A percentile compares a stretch with the other conserved stretches of the same genome.
Conservation (phyloP, 805 yeast species). For the Wickerhamiella siamensis region DNA sequence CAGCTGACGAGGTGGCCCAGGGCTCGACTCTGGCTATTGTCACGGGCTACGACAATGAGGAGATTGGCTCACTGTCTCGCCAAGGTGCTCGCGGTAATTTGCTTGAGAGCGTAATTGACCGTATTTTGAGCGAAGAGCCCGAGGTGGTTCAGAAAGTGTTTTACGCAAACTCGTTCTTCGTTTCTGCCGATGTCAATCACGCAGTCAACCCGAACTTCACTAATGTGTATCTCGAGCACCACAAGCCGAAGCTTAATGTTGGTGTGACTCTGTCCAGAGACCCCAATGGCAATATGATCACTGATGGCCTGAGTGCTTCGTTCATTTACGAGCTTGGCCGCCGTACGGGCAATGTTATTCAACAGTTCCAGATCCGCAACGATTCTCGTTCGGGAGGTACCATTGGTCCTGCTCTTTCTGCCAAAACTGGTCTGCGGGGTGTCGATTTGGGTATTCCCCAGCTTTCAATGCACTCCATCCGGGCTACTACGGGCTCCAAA, state of each 20-base stretch:
- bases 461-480: slow-evolving; percentile 72
- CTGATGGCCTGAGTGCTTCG: slow-evolving; percentile 61
- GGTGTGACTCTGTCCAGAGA: slow-evolving; percentile 62
- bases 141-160: slow-evolving; percentile 28
- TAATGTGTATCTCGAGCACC: slow-evolving; percentile 54
- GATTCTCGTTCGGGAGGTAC: slow-evolving; percentile 81
- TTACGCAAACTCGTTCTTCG: slow-evolving; percentile 62
- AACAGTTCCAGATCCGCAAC: slow-evolving; percentile 74
- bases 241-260: slow-evolving; percentile 64
- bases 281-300: slow-evolving; percentile 72
- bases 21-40: slow-evolving; percentile 32
- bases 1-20: slow-evolving; percentile 26
- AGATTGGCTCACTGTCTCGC: slow-evolving; percentile 65
- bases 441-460: slow-evolving; percentile 75
- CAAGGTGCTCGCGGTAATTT: slow-evolving; percentile 75
- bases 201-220: slow-evolving; percentile 58
- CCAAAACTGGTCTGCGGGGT: slow-evolving; percentile 33
- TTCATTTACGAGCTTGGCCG: slow-evolving; percentile 57
- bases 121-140: slow-evolving; percentile 27
- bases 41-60: slow-evolving; percentile 68
- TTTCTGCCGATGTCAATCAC: slow-evolving; percentile 78
- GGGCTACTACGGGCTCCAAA: slow-evolving; percentile 66
- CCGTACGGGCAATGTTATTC: slow-evolving; percentile 48
- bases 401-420: slow-evolving; percentile 48
- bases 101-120: slow-evolving; percentile 46